Conservation (phyloP, 805 yeast genomes). For the Starmerella khaoyaiensis region DNA sequence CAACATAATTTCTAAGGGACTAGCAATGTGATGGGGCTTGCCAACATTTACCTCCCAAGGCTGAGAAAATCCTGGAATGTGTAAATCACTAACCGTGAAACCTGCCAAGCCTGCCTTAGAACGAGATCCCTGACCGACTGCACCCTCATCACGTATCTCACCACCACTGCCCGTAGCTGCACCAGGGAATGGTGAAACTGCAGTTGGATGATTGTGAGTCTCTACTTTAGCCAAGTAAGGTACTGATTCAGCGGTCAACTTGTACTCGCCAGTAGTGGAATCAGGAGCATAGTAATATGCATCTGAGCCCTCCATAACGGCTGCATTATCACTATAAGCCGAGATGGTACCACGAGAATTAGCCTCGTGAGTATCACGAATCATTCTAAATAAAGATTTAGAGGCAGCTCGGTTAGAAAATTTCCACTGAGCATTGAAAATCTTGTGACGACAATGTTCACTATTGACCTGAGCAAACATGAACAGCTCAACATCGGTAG, state of each 20-base stretch:
- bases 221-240: constrained; percentile 91
- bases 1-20: constrained; percentile 85
- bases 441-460: constrained; percentile 98
- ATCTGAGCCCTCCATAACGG: constrained; percentile 75
- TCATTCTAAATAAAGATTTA: constrained; percentile 78
- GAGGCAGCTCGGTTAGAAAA: constrained; percentile 60
- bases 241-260: constrained; percentile 58
- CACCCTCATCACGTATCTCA: constrained; percentile 99
- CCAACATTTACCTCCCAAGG: constrained; percentile 95
- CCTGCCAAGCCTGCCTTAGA: constrained; percentile 95
- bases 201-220: constrained; percentile 98
- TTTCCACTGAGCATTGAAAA: constrained; percentile 96
- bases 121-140: constrained; percentile 96
- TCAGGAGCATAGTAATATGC: constrained; percentile 64
- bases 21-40: constrained; percentile 84
- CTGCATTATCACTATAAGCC: constrained; percentile 97
- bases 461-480: constrained; percentile 99
- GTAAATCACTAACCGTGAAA: constrained; percentile 77
- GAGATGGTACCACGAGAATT: constrained; percentile 63
- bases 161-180: constrained; percentile 99
- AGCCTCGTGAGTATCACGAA: constrained; percentile 69
- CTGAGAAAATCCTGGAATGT: constrained; percentile 71
- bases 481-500: constrained; percentile 94
- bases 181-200: constrained; percentile 97
- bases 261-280: constrained; percentile 53